Conservation (phyloP, 2,329 filamentous ascomycete species). For the Alternaria sp. region DNA sequence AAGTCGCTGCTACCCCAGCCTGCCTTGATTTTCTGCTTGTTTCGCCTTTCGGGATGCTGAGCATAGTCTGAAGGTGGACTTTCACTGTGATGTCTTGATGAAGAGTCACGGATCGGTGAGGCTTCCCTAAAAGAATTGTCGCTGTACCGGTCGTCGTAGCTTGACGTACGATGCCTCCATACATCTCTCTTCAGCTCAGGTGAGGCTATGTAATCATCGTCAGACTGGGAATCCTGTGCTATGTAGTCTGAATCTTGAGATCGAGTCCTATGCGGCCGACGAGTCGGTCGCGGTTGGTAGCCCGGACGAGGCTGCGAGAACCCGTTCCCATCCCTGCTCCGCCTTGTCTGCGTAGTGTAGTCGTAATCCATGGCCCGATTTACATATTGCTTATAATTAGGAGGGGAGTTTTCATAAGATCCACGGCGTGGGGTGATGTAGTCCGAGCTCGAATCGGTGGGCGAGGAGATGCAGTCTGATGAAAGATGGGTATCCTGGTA, state of each 20-base stretch:
- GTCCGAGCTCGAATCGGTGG: slow-evolving; percentile 7
- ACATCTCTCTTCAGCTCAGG: slow-evolving; percentile 2
- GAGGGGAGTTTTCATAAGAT: not conserved
- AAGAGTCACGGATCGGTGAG: not conserved
- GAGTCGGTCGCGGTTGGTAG: not conserved
- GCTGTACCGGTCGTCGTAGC: slow-evolving; percentile 2
- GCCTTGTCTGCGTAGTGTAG: slow-evolving; percentile 7
- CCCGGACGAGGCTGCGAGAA: not conserved
- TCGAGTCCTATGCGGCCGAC: not conserved
- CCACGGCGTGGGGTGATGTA: slow-evolving; percentile 11
- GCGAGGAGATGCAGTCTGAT: slow-evolving; percentile 15
- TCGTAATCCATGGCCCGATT: slow-evolving; percentile 5
- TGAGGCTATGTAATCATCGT: slow-evolving; percentile 16
- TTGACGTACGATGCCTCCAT: not conserved
- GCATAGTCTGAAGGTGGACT: slow-evolving; percentile 1
- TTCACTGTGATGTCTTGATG: not conserved
- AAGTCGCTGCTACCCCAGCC: slow-evolving; percentile 20
- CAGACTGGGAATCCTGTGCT: slow-evolving; percentile 2
- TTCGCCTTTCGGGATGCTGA: not conserved
- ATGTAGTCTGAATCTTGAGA: slow-evolving; percentile 12
- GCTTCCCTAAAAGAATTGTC: not conserved
- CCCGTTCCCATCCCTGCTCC: not conserved
- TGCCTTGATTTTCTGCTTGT: slow-evolving; percentile 12
- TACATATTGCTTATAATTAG: not conserved
- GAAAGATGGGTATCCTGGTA: slow-evolving; percentile 9